Evolutionary conservation across 805 yeast genomes (phyloP).

Genomic region (Candida namnaoensis): DNA sequence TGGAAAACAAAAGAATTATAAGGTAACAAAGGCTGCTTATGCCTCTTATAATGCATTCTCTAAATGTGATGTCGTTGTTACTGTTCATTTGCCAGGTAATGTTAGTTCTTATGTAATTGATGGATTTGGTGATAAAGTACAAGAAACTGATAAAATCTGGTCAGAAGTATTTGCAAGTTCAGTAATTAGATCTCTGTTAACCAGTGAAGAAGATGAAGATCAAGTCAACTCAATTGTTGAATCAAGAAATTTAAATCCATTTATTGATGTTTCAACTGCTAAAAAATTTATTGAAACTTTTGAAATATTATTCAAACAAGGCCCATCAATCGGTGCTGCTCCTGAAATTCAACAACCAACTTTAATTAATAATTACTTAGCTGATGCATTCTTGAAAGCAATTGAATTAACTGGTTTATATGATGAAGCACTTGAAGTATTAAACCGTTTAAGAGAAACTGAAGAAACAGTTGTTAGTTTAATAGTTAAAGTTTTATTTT

Average conservation of each 20-base stretch:
- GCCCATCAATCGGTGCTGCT: conserved; percentile 57
- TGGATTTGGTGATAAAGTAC: conserved; percentile 38
- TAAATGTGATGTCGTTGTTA: conserved; percentile 58
- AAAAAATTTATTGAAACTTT: conserved; percentile 53
- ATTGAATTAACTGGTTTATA: conserved; percentile 58
- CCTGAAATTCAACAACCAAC: conserved; percentile 67
- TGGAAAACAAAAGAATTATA: conserved; percentile 63
- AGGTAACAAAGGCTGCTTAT: conserved; percentile 63
- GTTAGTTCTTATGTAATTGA: conserved; percentile 44
- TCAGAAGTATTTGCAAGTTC: conserved; percentile 48
- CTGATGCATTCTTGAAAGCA: conserved; percentile 63
- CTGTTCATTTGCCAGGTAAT: conserved; percentile 69
- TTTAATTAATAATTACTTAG: conserved; percentile 54
- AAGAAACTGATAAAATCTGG: conserved; percentile 46
- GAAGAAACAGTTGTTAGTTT: conserved; percentile 55
- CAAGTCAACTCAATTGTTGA: conserved; percentile 67
- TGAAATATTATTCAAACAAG: conserved; percentile 56
- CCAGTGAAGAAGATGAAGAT: conserved; percentile 68
- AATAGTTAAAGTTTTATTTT: conserved; percentile 41
- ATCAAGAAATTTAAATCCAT: conserved; percentile 76
- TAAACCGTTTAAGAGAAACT: conserved; percentile 37
- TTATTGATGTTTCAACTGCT: conserved; percentile 39
- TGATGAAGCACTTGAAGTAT: conserved; percentile 50
- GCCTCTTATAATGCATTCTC: conserved; percentile 65
- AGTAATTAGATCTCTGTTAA: conserved; percentile 64